Evolutionary conservation across 2,329 filamentous ascomycete species (phyloP).

Genomic region (Domatiomyces globalis): DNA sequence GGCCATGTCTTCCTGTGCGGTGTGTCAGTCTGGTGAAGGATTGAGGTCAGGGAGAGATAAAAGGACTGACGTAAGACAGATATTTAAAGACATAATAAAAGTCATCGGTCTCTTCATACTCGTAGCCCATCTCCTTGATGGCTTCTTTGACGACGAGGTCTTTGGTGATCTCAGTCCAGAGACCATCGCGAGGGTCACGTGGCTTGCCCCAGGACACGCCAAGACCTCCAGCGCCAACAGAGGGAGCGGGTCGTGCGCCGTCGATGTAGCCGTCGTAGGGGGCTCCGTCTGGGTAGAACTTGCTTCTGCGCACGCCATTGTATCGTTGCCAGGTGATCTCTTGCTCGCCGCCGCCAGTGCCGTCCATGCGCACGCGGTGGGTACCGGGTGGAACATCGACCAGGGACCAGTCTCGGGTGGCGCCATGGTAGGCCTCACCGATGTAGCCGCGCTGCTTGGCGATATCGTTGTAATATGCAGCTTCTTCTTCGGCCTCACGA

Average conservation of each 20-base stretch:
- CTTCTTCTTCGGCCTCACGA: conserved; percentile 39
- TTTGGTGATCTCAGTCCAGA: conserved; percentile 97
- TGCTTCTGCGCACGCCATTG: conserved; percentile 60
- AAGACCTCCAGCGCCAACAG: conserved; percentile 24
- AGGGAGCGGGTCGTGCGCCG: conserved; percentile 23
- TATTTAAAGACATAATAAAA: conserved; percentile 93
- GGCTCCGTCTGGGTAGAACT: conserved; percentile 53
- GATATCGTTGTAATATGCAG: conserved; percentile 52
- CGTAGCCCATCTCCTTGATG: conserved; percentile 69
- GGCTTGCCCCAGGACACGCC: conserved; percentile 31
- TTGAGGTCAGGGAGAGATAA: neutral
- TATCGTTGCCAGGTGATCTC: conserved; percentile 69
- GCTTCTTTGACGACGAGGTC: conserved; percentile 78
- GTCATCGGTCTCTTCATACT: conserved; percentile 75
- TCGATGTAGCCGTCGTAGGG: conserved; percentile 44
- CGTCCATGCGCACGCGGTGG: conserved; percentile 68
- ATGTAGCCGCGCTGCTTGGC: conserved; percentile 53
- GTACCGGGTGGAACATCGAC: conserved; percentile 76
- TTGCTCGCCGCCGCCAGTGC: conserved; percentile 56
- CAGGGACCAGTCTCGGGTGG: conserved; percentile 64
- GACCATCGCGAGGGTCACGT: conserved; percentile 39
- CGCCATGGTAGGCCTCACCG: conserved; percentile 61
- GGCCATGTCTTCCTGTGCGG: conserved; percentile 63
- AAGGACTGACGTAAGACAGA: conserved; percentile 60
- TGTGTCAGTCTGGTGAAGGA: conserved; percentile 21